phyloP scores from a whole-genome alignment of 306 rosid species.

The Cyclanthera cordifolia region DNA sequence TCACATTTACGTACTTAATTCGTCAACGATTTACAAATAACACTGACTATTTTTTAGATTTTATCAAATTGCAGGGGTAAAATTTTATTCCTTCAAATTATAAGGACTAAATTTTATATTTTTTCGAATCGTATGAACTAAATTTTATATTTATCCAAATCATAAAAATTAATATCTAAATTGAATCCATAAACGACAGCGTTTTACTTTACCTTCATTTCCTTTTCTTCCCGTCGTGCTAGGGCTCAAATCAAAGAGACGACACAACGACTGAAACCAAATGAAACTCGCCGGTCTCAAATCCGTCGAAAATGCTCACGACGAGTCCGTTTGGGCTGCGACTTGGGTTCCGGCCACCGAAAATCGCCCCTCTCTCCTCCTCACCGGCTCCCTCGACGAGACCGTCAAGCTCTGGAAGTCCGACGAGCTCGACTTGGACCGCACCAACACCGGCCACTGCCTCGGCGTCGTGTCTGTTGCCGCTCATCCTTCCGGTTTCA shows the following conservation, averaged over 20 bases:
- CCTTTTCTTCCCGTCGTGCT: background rate
- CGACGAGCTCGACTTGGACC: constrained; percentile 61
- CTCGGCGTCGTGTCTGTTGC: constrained; percentile 93
- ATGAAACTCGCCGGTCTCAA: constrained; percentile 90
- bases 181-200: too few species aligned
- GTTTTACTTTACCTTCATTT: too few species aligned
- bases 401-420: constrained; percentile 80
- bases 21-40: too few species aligned
- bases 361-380: constrained; percentile 51
- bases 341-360: constrained; percentile 88
- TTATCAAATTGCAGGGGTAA: too few species aligned
- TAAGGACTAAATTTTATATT: too few species aligned
- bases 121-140: too few species aligned
- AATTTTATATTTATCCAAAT: too few species aligned
- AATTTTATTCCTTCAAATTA: too few species aligned
- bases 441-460: constrained; percentile 81
- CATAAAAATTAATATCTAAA: too few species aligned
- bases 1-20: too few species aligned
- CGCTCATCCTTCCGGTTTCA: constrained; percentile 75
- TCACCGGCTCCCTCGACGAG: constrained; percentile 91
- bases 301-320: constrained; percentile 77
- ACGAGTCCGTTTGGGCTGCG: constrained; percentile 87
- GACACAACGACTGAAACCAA: constrained; percentile 15
- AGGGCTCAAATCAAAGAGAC: constrained; percentile 6
- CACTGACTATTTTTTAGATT: too few species aligned